Base-by-base conservation (phyloP, 805 yeast genomes). In the Clavispora fructus region DNA sequence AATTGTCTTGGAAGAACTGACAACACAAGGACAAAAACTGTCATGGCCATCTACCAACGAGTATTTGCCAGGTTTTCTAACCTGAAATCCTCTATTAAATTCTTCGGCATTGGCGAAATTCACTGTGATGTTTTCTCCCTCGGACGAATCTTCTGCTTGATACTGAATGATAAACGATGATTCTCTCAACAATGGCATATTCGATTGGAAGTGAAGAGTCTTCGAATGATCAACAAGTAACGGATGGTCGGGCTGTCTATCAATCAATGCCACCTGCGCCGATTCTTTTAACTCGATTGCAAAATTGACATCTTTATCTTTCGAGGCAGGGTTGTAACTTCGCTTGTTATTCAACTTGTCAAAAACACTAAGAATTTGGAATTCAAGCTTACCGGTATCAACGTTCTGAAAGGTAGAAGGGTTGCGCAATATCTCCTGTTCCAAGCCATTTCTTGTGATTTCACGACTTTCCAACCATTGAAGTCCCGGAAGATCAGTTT, bases 31-130 rank as follows among this genome's bases (percentile, higher is more conserved):
- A 66, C 99, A 94, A 57, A 61, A 78, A 39, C 70, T 72, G 13
- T 91, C 85, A 0, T 64, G 53, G 1, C 85, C 81, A 1, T 77
- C 61, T 29, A 72, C 61, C 28, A 94, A 63, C 7, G 62, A 60
- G 61, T 89, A 92, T 0, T 64, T 61, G 5, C 99, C 99, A 0
- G 95, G 83, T 39, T 69, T 65, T 3, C 71, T 68, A 0, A 81
- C 77, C 14, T 52, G 46, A 13, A 68, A 52, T 1, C 75, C 74
- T 2, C 45, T 44, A 3, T 42, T 42, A n/a, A 68, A 52, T 11
- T 68, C 73, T 5, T 54, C 54, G 7, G 40, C 42, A 23, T 49
- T 55, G 6, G 52, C 52, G 49, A 66, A 70, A 1, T 51, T 52
- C 27, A 56, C 58, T 1, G 68, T 58, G n/a, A 59, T 51, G 35